A percentile compares a stretch with the other conserved stretches of the same genome.
Conservation (phyloP, 225 moss, liverwort and hornwort species). For the Bryum argenteum region DNA sequence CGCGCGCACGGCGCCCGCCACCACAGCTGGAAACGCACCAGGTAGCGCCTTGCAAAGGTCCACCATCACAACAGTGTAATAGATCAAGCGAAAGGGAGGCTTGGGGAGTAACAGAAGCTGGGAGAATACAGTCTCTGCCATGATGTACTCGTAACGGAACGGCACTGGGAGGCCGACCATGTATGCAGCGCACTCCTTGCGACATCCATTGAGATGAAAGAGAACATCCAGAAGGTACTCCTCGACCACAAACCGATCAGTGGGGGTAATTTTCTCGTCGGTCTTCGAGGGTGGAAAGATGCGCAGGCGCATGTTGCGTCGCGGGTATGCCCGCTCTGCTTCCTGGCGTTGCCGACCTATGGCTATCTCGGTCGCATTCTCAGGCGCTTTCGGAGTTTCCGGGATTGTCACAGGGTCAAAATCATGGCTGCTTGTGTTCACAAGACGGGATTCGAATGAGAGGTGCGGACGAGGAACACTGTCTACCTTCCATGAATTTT, state of each 20-base stretch:
- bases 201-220: conserved; percentile 85
- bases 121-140: conserved; percentile 97
- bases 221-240: conserved; percentile 94
- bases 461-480: conserved; percentile 94
- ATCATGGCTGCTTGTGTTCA: conserved; percentile 72
- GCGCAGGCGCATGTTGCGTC: conserved; percentile 73
- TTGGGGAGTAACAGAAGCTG: conserved; percentile 94
- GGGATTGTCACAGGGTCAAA: conserved; percentile 67
- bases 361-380: conserved; percentile 58
- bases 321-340: conserved; percentile 75
- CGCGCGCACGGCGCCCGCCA: conserved; percentile 92
- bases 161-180: conserved; percentile 98
- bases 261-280: conserved; percentile 87
- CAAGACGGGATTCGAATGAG: conserved; percentile 84
- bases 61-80: conserved; percentile 96
- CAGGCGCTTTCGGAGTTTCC: conserved; percentile 69
- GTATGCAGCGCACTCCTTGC: conserved; percentile 94
- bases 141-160: conserved; percentile 94
- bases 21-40: conserved; percentile 99
- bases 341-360: conserved; percentile 75
- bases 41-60: conserved; percentile 99
- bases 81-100: conserved; percentile 87
- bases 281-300: conserved; percentile 90
- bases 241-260: conserved; percentile 98
- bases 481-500: conserved; percentile 84